Evolutionary conservation across 2,329 filamentous ascomycete species (phyloP), one percentile per base, ranked within the genome.

Genomic region (Penicillium crustosum): DNA sequence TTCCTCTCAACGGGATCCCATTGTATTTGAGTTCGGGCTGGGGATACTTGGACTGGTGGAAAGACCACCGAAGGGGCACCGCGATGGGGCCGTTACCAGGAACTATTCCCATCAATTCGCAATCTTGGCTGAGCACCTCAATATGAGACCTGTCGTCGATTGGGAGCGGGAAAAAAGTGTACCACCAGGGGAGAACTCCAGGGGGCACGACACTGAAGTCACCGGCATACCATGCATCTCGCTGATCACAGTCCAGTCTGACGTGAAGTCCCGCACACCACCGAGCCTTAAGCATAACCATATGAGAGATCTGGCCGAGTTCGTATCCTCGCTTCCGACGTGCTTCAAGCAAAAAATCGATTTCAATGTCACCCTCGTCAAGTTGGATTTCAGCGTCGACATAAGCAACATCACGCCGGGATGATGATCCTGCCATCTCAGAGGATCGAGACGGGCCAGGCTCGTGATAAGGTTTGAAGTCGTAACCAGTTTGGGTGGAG

Each of bases 401-500:
- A 56, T 44, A 56, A 33, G 31, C 8, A 15, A 15, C 47, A 23
- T 29, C 39, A 43, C 4, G 53, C n/a, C 27, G 38, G 29, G 39
- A 5, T 17, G 21, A 27, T 44, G 19, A 29, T 43, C 23, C 49
- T 19, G 38, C 4, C 15, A 31, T 29, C 19, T 47, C 47, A 10
- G 29, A 31, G 13, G 21, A 29, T 44, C 4, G 53, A 53, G 44
- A 35, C 31, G 21, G 61, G 59, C 19, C 67, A 66, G 49, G 69
- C 72, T 74, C 70, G 57, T 72, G 69, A 53, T 60, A 73, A 41
- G 70, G 65, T 45, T 70, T 68, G 31, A 45, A 53, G 5, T 45
- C 17, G 7, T 36, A 31, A 12, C 69, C 69, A 12, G 73, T 67
- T 56, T 77, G 76, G 49, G 77, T 78, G 35, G 66, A 60, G 54